Base-by-base conservation (phyloP, 2,329 filamentous ascomycete species). In the Alternaria sp. region DNA sequence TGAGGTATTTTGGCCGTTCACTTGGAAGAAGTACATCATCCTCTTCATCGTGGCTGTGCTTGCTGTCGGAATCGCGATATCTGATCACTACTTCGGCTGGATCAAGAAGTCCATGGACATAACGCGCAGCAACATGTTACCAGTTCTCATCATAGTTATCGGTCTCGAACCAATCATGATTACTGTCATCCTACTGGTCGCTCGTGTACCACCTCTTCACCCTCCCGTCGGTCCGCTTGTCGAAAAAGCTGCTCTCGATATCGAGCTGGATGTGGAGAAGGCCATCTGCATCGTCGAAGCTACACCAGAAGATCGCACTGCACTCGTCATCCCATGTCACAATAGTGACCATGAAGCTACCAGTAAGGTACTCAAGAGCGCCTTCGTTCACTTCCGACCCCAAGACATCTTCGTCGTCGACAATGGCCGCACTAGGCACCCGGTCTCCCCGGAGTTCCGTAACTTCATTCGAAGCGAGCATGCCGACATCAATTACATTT, bases 401-500 rank as follows among this genome's bases (percentile, higher is more conserved):
- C 54, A 64, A 36, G 60, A 62, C 27, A 65, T 66, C 49, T 66
- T 60, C 44, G 60, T 67, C 49, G 50, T 67, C 20, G 62, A 69
- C 41, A 69, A 67, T 38, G 63, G 59, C 3, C 59, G 66, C 4
- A 57, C 40, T 3, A 63, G 54, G 49, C 48, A 66, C 27, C 63
- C 62, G 7, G n/a, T n/a, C 8, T 55, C 57, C 11, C 56, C 59
- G 8, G 48, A 62, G 20, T 67, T 69, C 49, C 64, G 66, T 36
- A 54, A 63, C 20, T 69, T 57, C n/a, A 61, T 69, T 20, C 57
- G 44, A 18, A 49, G 55, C 18, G 28, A 60, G 18, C 62, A 67
- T 18, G 41, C 59, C 5, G 60, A 65, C 12, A 67, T 67, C 36
- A 60, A 57, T 36, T 67, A 67, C 25, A 66, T 67, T n/a, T 69